Conservation (phyloP, 2,329 filamentous ascomycete genomes). For the Aspergillus fructus region DNA sequence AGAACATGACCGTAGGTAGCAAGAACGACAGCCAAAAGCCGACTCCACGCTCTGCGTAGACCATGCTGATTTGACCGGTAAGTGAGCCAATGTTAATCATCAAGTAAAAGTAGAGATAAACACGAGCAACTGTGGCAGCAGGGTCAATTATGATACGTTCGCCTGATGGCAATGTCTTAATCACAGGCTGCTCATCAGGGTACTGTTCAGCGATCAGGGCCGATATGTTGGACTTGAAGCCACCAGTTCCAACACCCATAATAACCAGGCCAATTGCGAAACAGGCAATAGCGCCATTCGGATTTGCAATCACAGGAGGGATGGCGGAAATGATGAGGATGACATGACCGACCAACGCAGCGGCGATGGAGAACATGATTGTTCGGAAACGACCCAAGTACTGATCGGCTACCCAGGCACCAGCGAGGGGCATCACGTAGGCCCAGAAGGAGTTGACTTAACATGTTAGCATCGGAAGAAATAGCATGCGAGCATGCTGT, state of each 20-base stretch:
- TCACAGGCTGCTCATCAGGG: conserved; percentile 56
- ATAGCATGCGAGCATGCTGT: too few relatives aligned
- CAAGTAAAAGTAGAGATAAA: conserved; percentile 71
- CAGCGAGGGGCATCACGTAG: conserved; percentile 60
- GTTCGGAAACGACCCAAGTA: conserved; percentile 71
- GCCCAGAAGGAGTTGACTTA: conserved; percentile 62
- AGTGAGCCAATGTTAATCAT: conserved; percentile 68
- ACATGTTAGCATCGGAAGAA: not conserved
- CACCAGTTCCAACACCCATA: conserved; percentile 71
- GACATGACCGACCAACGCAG: conserved; percentile 67
- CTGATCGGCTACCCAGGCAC: conserved; percentile 65
- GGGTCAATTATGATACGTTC: conserved; percentile 71
- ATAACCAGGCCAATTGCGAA: conserved; percentile 66
- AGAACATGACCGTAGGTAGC: conserved; percentile 66
- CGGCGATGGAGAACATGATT: conserved; percentile 64
- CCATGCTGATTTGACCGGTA: conserved; percentile 63
- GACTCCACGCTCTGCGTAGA: conserved; percentile 72
- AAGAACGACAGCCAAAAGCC: conserved; percentile 64
- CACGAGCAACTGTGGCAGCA: conserved; percentile 64
- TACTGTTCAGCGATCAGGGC: conserved; percentile 71
- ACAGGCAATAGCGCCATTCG: conserved; percentile 59
- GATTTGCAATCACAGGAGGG: conserved; percentile 61
- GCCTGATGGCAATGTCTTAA: conserved; percentile 56
- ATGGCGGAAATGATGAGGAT: conserved; percentile 66
- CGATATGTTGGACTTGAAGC: conserved; percentile 79